Evolutionary conservation across 768 basidiomycete genomes (phyloP).

Genomic region (Pluteus cervinus): DNA sequence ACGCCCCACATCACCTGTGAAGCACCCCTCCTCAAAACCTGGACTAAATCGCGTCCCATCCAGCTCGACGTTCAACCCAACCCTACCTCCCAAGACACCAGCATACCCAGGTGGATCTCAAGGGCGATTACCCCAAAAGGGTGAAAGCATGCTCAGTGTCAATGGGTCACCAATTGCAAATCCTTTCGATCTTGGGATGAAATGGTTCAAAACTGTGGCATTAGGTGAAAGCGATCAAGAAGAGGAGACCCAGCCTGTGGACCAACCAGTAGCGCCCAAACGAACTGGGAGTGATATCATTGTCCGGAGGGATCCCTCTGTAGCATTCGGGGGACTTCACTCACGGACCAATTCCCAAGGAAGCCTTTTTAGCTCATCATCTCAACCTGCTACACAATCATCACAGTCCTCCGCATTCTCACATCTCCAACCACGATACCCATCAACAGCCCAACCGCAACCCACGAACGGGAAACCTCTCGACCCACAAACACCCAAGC

Average conservation of each 20-base stretch:
- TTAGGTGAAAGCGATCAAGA: slow-evolving; percentile 24
- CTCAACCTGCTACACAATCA: slow-evolving; percentile 25
- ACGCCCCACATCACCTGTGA: slow-evolving; percentile 47
- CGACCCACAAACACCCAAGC: slow-evolving; percentile 21
- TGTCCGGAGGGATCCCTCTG: slow-evolving; percentile 53
- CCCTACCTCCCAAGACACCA: slow-evolving; percentile 51
- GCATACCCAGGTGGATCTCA: slow-evolving; percentile 34
- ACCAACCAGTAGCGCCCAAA: slow-evolving; percentile 30
- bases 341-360: slow-evolving; percentile 49
- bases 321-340: slow-evolving; percentile 25
- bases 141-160: slow-evolving; percentile 74
- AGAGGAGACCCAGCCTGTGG: slow-evolving; percentile 16
- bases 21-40: slow-evolving; percentile 29
- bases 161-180: slow-evolving; percentile 83
- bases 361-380: slow-evolving; percentile 34
- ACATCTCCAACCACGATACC: slow-evolving; percentile 29
- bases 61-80: slow-evolving; percentile 66
- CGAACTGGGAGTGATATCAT: slow-evolving; percentile 53
- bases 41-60: slow-evolving; percentile 43
- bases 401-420: slow-evolving; percentile 34
- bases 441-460: slow-evolving; percentile 15
- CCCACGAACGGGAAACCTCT: no score
- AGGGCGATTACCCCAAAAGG: slow-evolving; percentile 56
- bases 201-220: slow-evolving; percentile 47
- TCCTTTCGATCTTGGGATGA: slow-evolving; percentile 62